These are phyloP conservation scores for Monilinia polystroma DNA, from an alignment of 2,329 filamentous ascomycete species.

Conservation along the genomic window DNA sequence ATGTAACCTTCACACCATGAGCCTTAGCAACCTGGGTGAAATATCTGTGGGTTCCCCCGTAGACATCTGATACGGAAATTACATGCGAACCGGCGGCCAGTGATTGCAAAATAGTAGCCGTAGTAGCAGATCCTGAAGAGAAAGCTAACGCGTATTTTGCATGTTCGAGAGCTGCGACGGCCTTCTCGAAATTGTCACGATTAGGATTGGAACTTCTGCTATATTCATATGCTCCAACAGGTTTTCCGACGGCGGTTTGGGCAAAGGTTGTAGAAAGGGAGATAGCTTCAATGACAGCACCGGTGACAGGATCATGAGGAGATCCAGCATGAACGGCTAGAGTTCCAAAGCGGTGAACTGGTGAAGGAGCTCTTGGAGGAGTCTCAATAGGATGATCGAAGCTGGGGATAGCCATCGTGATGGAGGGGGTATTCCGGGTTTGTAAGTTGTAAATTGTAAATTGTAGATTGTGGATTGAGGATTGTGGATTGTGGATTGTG, in stretches of 20 bases:
- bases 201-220: slow-evolving; percentile 93
- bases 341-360: slow-evolving; percentile 82
- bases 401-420: slow-evolving; percentile 31
- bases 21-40: slow-evolving; percentile 97
- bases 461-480: no score
- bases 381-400: slow-evolving; percentile 63
- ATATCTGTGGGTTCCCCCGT: slow-evolving; percentile 96
- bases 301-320: slow-evolving; percentile 85
- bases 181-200: slow-evolving; percentile 88
- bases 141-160: slow-evolving; percentile 92
- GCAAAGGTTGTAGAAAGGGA: slow-evolving; percentile 95
- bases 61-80: slow-evolving; percentile 94
- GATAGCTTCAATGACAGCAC: slow-evolving; percentile 94
- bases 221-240: slow-evolving; percentile 89
- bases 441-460: background rate
- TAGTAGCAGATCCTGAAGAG: slow-evolving; percentile 89
- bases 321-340: slow-evolving; percentile 92
- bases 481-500: no score
- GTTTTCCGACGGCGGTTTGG: slow-evolving; percentile 84
- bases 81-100: slow-evolving; percentile 90
- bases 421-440: slow-evolving; percentile 6
- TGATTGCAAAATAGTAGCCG: slow-evolving; percentile 88
- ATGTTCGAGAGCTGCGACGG: slow-evolving; percentile 88
- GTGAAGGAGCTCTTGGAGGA: slow-evolving; percentile 69
- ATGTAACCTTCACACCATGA: slow-evolving; percentile 91